These are phyloP conservation scores for Melastoma candidum DNA, from an alignment of 441 rosid species.

Conservation along the genomic window DNA sequence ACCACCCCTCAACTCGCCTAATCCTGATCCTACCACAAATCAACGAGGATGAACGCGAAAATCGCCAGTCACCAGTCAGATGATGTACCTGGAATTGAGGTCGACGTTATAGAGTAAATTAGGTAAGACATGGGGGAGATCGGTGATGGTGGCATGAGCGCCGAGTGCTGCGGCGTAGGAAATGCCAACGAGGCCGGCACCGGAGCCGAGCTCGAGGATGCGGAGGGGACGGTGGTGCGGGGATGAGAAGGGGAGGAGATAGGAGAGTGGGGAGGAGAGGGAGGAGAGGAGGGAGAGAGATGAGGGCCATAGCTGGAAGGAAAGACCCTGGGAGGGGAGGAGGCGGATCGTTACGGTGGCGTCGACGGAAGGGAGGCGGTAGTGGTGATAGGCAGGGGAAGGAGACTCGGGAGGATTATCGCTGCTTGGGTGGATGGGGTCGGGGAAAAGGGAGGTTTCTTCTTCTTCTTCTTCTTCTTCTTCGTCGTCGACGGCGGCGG, in stretches of 20 bases:
- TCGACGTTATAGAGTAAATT: conserved; percentile 66
- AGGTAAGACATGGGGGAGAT: conserved; percentile 68
- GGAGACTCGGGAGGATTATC: no score
- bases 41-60: no score
- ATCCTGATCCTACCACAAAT: no score
- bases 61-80: no score
- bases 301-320: conserved; percentile 92
- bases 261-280: conserved; percentile 32
- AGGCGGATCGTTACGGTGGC: conserved; percentile 54
- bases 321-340: conserved; percentile 60
- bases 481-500: no score
- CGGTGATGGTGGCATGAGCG: conserved; percentile 75
- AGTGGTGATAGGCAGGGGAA: conserved; percentile 18
- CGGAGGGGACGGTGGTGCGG: conserved; percentile 16
- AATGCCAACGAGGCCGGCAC: conserved; percentile 80
- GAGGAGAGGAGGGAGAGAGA: conserved; percentile 58
- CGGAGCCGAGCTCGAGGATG: conserved; percentile 79
- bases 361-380: conserved; percentile 38
- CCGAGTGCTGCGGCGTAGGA: conserved; percentile 54
- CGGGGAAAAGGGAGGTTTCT: no score
- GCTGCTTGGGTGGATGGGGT: no score
- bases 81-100: conserved; percentile 23
- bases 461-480: no score
- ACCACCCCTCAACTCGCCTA: no score
- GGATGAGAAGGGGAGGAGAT: conserved; percentile 15